Base-by-base conservation (phyloP, 495 filamentous ascomycete genomes). In the Choiromyces venosus region DNA sequence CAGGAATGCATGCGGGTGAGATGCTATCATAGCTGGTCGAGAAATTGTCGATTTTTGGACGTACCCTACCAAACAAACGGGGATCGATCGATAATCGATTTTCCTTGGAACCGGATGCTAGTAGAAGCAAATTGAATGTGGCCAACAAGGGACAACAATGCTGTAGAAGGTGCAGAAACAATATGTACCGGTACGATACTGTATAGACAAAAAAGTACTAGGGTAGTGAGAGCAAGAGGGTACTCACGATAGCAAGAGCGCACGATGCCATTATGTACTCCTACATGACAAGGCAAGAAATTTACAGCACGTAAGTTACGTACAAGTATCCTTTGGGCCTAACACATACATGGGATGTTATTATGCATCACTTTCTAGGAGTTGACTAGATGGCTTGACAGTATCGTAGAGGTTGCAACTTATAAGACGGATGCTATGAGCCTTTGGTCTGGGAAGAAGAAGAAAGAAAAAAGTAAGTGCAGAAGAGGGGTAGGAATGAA, bases 41-140 rank as follows among this genome's bases (percentile, higher is more conserved):
- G 44, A 36, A 33, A 65, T 68, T 73, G 68, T 37, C 67, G 61
- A 76, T 68, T 76, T 37, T 67, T 40, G 33, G 70, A 18, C 33
- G 70, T 61, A 65, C 64, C 67, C 70, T 25, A 37, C 68, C 66
- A 33, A 72, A 76, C 52, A 72, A 37, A 37, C 66, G 6, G 44
- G 66, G 69, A 77, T 67, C 70, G 69, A 77, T 77, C 68, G 44
- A 75, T 39, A 75, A 68, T 71, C 44, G 44, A 39, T 68, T 56
- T 66, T 65, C 61, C n/a, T 71, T 66, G 52, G 75, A 40, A 12
- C 35, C 16, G 25, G 68, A 37, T 73, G 71, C 68, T 37, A 65
- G 44, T 65, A 46, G 35, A 65, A 61, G 46, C 35, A 36, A 25
- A 4, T 4, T 33, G 52, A 4, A 6, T 4, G 52, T 61, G 56